phyloP scores from a whole-genome alignment of 2,329 filamentous ascomycete genomes.

The Nannizzia gypsea region DNA sequence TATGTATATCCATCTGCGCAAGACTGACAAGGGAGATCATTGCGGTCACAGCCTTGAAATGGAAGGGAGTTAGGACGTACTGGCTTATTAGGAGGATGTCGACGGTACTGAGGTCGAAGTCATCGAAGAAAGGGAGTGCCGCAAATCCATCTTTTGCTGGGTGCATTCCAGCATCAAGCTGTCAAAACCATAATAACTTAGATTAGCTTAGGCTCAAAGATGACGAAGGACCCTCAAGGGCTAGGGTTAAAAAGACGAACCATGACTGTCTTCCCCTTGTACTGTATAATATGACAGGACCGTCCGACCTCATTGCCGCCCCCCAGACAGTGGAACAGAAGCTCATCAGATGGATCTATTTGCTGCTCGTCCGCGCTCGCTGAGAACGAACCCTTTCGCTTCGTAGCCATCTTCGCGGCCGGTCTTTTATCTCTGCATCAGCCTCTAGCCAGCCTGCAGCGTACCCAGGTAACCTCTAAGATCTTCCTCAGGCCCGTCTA shows the following conservation, averaged over 20 bases:
- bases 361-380: slow-evolving; percentile 58
- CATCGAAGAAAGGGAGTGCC: slow-evolving; percentile 91
- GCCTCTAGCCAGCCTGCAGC: not conserved
- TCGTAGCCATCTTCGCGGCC: slow-evolving; percentile 64
- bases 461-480: not conserved
- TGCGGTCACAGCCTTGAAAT: not conserved
- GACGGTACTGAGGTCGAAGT: slow-evolving; percentile 94
- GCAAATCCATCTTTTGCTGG: slow-evolving; percentile 91
- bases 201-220: slow-evolving; percentile 4
- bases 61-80: slow-evolving; percentile 52
- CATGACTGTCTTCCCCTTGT: slow-evolving; percentile 99
- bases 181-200: slow-evolving; percentile 12
- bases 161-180: slow-evolving; percentile 96
- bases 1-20: not conserved
- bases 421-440: not conserved
- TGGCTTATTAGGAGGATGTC: slow-evolving; percentile 97
- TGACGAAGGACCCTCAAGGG: not conserved
- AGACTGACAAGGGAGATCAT: not conserved
- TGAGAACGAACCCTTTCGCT: slow-evolving; percentile 58
- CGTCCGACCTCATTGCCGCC: slow-evolving; percentile 95
- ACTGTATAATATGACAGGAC: slow-evolving; percentile 95
- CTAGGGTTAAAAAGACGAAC: slow-evolving; percentile 47
- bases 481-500: too few relatives aligned
- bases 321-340: slow-evolving; percentile 85
- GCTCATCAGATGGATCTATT: slow-evolving; percentile 83